Base-by-base conservation (phyloP, 495 filamentous ascomycete species). In the Daldinia childiae region DNA sequence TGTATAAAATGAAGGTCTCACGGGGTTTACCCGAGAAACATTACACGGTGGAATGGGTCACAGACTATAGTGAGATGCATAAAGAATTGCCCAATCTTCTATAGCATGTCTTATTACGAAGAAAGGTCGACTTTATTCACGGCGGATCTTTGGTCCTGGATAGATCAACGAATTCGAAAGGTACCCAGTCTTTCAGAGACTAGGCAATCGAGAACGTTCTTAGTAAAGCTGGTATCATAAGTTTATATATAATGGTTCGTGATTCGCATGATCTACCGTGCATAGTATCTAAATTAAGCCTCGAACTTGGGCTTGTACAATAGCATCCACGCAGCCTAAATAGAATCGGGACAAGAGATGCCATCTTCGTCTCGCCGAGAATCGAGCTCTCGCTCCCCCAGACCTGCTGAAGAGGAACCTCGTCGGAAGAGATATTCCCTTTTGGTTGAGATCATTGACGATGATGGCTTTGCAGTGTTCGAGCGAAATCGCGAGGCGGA, bases 381-480 rank as follows among this genome's bases (percentile, higher is more conserved):
- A 19, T 26, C 60, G 1, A 38, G 24, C 38, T 27, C 54, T 8
- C 55, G 24, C 8, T 52, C 36, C 27, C 58, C 63, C 8, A 27
- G 64, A 36, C 45, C 58, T 12, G 5, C 43, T 2, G 55, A 48
- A 8, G 36, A 32, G 6, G 64, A 62, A 15, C 21, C 21, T 27
- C 60, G 32, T 24, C 56, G 60, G 11, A 67, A 67, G 61, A 55
- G 64, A 43, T 72, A 72, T 34, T 72, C 70, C 2, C 30, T 72
- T 8, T 50, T 24, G 1, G 36, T 72, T 12, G 70, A 72, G 34
- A 21, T 68, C 17, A 14, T 68, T 4, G 60, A 68, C 55, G 64
- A 68, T 19, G 70, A 72, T 1, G 55, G 60, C 1, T 55, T 55
- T 12, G 30, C 6, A 3, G 45, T 55, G 11, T 1, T n/a, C 0